phyloP scores from a whole-genome alignment of 2,329 filamentous ascomycete species.

The Pseudopithomyces maydicus region DNA sequence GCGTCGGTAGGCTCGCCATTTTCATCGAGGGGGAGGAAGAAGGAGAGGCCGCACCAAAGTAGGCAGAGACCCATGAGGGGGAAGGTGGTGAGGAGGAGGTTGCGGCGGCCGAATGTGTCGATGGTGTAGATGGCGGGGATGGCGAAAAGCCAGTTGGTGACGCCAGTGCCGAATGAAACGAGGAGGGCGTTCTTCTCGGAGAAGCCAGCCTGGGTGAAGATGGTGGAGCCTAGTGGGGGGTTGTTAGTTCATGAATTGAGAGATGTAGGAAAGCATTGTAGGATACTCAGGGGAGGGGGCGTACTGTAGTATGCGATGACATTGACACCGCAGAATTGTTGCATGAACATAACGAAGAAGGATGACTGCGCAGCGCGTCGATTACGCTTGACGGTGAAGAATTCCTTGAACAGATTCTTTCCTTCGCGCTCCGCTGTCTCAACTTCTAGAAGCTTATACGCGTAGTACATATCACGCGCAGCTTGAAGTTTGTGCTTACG shows the following conservation, averaged over 20 bases:
- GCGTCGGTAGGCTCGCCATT: slow-evolving; percentile 26
- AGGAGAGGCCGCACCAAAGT: slow-evolving; percentile 31
- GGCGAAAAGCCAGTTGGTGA: slow-evolving; percentile 31
- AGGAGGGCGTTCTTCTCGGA: slow-evolving; percentile 24
- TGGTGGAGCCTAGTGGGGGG: slow-evolving; percentile 47
- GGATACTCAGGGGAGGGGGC: no score
- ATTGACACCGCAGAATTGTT: slow-evolving; percentile 23
- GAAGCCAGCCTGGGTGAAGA: slow-evolving; percentile 63
- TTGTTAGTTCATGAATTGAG: slow-evolving; percentile 38
- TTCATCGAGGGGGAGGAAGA: slow-evolving; percentile 23
- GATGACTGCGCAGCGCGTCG: slow-evolving; percentile 29
- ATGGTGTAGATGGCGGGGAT: slow-evolving; percentile 37
- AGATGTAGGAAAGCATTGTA: slow-evolving; percentile 22
- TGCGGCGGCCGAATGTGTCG: slow-evolving; percentile 35
- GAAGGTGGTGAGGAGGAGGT: slow-evolving; percentile 31
- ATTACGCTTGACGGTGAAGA: slow-evolving; percentile 33
- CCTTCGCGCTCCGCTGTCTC: slow-evolving; percentile 41
- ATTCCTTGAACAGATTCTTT: slow-evolving; percentile 33
- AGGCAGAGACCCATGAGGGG: slow-evolving; percentile 31
- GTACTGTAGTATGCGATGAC: slow-evolving; percentile 35
- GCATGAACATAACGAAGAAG: slow-evolving; percentile 42
- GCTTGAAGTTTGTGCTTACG: slow-evolving; percentile 57
- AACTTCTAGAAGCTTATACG: slow-evolving; percentile 35
- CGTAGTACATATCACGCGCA: slow-evolving; percentile 60
- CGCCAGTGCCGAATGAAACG: slow-evolving; percentile 34